Base-by-base conservation (phyloP, 139 green algal genomes). In the Chlorella sp. region DNA sequence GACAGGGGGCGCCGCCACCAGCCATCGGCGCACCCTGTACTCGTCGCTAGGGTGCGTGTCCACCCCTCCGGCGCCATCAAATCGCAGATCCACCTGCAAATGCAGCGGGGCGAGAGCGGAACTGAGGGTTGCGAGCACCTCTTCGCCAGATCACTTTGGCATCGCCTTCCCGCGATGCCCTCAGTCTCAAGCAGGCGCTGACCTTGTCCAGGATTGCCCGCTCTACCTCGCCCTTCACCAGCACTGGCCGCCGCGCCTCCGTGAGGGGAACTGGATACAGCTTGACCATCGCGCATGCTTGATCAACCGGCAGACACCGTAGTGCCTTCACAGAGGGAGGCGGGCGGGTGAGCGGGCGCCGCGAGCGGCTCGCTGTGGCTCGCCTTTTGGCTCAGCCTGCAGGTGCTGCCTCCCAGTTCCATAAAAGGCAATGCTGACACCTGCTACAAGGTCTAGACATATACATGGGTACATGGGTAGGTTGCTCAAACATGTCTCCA, bases 151-250 rank as follows among this genome's bases (percentile, higher is more conserved):
- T 11, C 29, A 62, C 53, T 29, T 19, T n/a, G 12, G 3, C n/a
- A n/a, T n/a, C n/a, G n/a, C n/a, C n/a, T n/a, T n/a, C n/a, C n/a
- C n/a, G n/a, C n/a, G n/a, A n/a, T n/a, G n/a, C n/a, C n/a, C n/a
- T n/a, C n/a, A n/a, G n/a, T n/a, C n/a, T n/a, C n/a, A n/a, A n/a
- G 36, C 43, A 5, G 61, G 0, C 27, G 8, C 77, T 51, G 56
- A 87, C 90, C 83, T 90, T 88, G 79, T 90, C 88, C 1, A 91
- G 70, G 19, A 93, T 65, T 25, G 73, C 29, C 6, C 80, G 61
- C 74, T 95, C 88, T 25, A 94, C 75, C 79, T 95, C 90, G 8
- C 81, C 84, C 19, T 62, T 45, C 33, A 84, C 31, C 42, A 95
- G 79, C 51, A 85, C 70, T 7, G 90, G 86, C n/a, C 88, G 77